Percentiles rank a stretch among this genome's conserved stretches.
phyloP scores from a whole-genome alignment of 2,329 filamentous ascomycete species.

The Tolypocladium nubicola region DNA sequence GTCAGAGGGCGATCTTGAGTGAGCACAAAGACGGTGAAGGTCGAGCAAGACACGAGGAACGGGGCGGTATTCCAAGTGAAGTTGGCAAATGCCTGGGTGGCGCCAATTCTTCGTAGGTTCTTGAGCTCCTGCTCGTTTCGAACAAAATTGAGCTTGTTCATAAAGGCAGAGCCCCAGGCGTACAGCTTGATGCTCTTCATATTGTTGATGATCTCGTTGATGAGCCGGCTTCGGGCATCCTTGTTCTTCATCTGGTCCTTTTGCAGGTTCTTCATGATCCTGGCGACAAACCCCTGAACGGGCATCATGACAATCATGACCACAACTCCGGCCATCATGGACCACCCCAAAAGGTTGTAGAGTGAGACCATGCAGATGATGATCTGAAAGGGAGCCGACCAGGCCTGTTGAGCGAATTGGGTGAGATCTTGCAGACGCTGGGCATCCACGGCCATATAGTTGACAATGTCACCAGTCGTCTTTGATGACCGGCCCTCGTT shows the following conservation, averaged over 20 bases:
- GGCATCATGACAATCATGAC: conserved; percentile 98
- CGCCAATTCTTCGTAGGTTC: conserved; percentile 91
- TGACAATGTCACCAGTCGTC: conserved; percentile 95
- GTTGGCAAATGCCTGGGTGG: conserved; percentile 85
- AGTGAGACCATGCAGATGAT: conserved; percentile 89
- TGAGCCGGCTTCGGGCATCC: conserved; percentile 81
- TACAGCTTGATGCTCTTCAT: conserved; percentile 99
- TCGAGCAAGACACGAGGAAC: conserved; percentile 94
- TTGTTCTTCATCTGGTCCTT: conserved; percentile 99
- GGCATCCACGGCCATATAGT: conserved; percentile 98
- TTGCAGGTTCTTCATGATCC: conserved; percentile 88
- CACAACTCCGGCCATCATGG: conserved; percentile 89
- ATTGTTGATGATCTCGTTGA: conserved; percentile 97
- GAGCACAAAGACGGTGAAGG: conserved; percentile 88
- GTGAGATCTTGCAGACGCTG: conserved; percentile 90
- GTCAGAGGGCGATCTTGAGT: conserved; percentile 72
- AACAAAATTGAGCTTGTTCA: conserved; percentile 93
- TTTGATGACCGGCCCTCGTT: conserved; percentile 86
- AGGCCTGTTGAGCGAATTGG: conserved; percentile 89
- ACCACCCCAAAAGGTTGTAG: conserved; percentile 87
- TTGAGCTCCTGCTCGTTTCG: conserved; percentile 93
- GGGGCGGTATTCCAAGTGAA: conserved; percentile 98
- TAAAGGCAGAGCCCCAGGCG: conserved; percentile 93
- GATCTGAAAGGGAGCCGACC: conserved; percentile 97
- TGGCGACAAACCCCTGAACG: conserved; percentile 83